These are phyloP conservation scores for Globisporangium splendens DNA, from an alignment of 352 stramenopile species.

Conservation along the genomic window DNA sequence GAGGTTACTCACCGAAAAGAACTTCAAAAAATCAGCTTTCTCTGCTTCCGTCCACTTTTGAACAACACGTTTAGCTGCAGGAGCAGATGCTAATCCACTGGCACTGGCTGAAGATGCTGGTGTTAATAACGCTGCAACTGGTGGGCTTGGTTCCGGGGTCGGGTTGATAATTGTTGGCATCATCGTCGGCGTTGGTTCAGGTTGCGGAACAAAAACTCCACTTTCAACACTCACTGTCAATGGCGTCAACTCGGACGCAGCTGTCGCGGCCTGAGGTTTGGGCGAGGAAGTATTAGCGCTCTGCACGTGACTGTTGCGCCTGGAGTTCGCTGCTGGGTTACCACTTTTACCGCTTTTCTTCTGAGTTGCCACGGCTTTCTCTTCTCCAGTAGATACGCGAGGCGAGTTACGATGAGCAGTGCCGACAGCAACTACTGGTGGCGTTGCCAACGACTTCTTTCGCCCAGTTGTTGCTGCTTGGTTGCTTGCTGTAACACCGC, in stretches of 20 bases:
- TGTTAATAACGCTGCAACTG: background rate
- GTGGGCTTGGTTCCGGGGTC: no score
- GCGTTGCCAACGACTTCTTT: slow-evolving; percentile 8
- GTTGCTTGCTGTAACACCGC: background rate
- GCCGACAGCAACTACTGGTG: background rate
- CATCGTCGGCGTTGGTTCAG: no score
- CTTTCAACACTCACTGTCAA: background rate
- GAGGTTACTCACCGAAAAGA: slow-evolving; percentile 63
- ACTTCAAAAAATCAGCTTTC: slow-evolving; percentile 87
- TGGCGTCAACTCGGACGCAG: background rate
- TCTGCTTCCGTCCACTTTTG: slow-evolving; percentile 90
- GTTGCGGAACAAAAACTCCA: no score
- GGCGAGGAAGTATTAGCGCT: slow-evolving; percentile 10
- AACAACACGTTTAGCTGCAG: slow-evolving; percentile 66
- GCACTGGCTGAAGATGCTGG: background rate
- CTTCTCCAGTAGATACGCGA: slow-evolving; percentile 23
- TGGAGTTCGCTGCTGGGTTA: slow-evolving; percentile 22
- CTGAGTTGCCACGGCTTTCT: slow-evolving; percentile 26
- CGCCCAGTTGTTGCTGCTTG: slow-evolving; percentile 1
- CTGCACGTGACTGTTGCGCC: slow-evolving; percentile 27
- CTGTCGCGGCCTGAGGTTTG: slow-evolving; percentile 3
- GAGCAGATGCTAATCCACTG: slow-evolving; percentile 14
- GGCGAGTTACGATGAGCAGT: slow-evolving; percentile 15
- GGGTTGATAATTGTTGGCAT: no score
- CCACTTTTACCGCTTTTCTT: slow-evolving; percentile 45